phyloP scores from a whole-genome alignment of 768 basidiomycete species.

The Vararia minispora region DNA sequence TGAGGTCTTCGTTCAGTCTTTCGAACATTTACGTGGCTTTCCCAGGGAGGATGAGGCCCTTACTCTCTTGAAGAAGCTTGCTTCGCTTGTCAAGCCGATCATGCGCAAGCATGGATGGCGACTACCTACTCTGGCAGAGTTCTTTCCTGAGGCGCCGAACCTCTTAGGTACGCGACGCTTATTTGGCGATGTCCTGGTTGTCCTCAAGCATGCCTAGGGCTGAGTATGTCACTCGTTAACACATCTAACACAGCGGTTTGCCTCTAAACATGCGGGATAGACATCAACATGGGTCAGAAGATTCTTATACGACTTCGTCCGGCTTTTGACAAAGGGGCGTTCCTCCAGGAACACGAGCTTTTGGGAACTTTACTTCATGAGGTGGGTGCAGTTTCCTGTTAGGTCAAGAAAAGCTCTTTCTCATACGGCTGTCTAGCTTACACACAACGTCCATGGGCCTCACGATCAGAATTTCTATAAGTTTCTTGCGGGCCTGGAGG shows the following conservation, averaged over 20 bases:
- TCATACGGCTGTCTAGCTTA: slow-evolving; percentile 39
- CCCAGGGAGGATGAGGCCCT: slow-evolving; percentile 62
- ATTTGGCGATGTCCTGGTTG: no score
- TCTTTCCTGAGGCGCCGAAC: slow-evolving; percentile 67
- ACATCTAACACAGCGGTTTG: background rate
- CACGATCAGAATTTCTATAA: slow-evolving; percentile 84
- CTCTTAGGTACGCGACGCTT: slow-evolving; percentile 48
- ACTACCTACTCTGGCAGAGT: slow-evolving; percentile 72
- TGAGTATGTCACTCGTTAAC: slow-evolving; percentile 11
- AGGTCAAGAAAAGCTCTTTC: background rate
- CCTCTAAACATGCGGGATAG: slow-evolving; percentile 32
- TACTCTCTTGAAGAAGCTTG: slow-evolving; percentile 52
- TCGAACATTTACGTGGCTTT: slow-evolving; percentile 59
- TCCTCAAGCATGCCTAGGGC: slow-evolving; percentile 6
- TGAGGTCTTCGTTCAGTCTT: slow-evolving; percentile 49
- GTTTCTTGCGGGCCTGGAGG: slow-evolving; percentile 58
- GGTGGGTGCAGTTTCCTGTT: slow-evolving; percentile 26
- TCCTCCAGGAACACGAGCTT: slow-evolving; percentile 65
- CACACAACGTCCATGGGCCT: slow-evolving; percentile 81
- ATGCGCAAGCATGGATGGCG: slow-evolving; percentile 82
- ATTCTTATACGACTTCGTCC: slow-evolving; percentile 79
- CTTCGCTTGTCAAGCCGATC: slow-evolving; percentile 83
- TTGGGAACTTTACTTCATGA: slow-evolving; percentile 87
- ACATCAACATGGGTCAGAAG: slow-evolving; percentile 69
- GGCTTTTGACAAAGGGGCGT: slow-evolving; percentile 51